Percentiles rank a stretch among this genome's conserved stretches.
These are phyloP conservation scores for Alternaria solani DNA, from an alignment of 2,329 filamentous ascomycete genomes.

Conservation along the genomic window DNA sequence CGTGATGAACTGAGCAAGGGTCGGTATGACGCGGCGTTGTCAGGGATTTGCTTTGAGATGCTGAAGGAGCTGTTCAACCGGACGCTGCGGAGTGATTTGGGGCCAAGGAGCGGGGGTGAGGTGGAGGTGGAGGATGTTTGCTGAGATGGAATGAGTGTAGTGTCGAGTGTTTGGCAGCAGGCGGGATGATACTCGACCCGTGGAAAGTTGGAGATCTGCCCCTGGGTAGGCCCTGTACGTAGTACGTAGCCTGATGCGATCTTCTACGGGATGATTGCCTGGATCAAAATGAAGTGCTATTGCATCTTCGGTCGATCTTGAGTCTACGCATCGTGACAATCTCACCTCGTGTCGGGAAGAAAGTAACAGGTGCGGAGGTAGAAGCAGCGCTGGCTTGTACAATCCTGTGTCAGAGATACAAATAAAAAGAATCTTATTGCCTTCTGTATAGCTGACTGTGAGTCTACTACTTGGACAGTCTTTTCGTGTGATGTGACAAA, in stretches of 20 bases:
- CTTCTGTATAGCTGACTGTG: not conserved
- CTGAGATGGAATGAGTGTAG: conserved; percentile 11
- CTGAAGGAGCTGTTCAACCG: conserved; percentile 84
- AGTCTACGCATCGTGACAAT: not conserved
- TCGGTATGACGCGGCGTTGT: conserved; percentile 87
- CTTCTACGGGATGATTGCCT: not conserved
- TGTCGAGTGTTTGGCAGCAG: not conserved
- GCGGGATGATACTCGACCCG: too few relatives aligned
- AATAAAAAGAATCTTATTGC: too few relatives aligned
- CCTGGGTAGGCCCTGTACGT: not conserved
- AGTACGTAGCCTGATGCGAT: not conserved
- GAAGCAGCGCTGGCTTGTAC: too few relatives aligned
- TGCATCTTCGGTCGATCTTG: not conserved
- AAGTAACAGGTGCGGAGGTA: too few relatives aligned
- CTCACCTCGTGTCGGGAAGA: too few relatives aligned
- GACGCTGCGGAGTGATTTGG: conserved; percentile 79
- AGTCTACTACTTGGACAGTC: too few relatives aligned
- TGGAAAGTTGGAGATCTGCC: not conserved
- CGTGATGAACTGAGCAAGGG: conserved; percentile 92
- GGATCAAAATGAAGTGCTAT: not conserved
- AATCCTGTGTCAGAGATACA: too few relatives aligned
- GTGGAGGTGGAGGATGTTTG: conserved; percentile 77
- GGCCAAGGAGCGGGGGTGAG: conserved; percentile 68
- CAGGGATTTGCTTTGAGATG: conserved; percentile 90
- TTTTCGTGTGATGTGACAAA: too few relatives aligned